phyloP scores from a whole-genome alignment of 345 rosid genomes.

The Hypericum perforatum region DNA sequence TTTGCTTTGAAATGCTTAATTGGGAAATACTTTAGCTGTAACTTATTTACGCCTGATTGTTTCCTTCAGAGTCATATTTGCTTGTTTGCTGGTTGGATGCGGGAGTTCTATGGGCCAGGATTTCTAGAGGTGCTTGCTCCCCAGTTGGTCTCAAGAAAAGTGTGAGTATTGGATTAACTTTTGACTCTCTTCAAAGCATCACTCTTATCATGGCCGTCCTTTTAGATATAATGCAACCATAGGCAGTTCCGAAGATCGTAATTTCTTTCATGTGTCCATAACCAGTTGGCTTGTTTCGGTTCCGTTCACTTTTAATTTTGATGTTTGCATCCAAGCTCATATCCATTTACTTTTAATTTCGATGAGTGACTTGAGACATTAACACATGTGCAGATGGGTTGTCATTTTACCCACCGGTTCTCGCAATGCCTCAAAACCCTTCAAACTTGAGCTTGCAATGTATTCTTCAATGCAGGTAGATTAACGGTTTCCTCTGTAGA shows the following conservation, averaged over 20 bases:
- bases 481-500: background rate
- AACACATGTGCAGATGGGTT: conserved; percentile 60
- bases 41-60: conserved; percentile 2
- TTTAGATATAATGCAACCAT: no score
- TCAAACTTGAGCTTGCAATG: conserved; percentile 82
- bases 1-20: no score
- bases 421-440: conserved; percentile 51
- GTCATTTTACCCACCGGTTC: conserved; percentile 80
- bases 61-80: conserved; percentile 53
- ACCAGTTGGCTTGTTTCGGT: no score
- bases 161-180: conserved; percentile 40
- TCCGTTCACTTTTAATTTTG: no score
- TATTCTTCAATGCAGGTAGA: conserved; percentile 64
- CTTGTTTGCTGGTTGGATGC: conserved; percentile 91
- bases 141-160: conserved; percentile 74
- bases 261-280: no score
- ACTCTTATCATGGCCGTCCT: no score
- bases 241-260: no score
- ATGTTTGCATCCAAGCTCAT: no score
- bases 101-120: conserved; percentile 79
- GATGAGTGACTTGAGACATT: no score
- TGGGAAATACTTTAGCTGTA: no score
- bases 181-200: conserved; percentile 5
- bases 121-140: conserved; percentile 79
- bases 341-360: no score